Evolutionary conservation across 2,329 filamentous ascomycete genomes (phyloP).

Genomic region (Fusarium nematophilum): DNA sequence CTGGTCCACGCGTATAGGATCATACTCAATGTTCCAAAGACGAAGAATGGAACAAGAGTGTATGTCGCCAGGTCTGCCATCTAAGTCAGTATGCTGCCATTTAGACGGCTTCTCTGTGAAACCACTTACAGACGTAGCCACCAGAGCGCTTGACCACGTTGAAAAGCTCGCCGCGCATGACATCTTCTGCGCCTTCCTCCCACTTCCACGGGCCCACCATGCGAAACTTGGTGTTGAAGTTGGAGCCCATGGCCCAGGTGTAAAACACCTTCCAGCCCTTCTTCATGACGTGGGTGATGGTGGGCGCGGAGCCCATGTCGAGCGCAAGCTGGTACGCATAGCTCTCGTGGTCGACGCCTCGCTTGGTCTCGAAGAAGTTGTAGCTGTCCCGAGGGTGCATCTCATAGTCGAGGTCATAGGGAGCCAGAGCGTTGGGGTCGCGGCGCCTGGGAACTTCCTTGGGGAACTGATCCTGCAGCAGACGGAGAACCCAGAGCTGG

Average conservation of each 20-base stretch:
- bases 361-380: slow-evolving; percentile 49
- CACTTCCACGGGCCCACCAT: slow-evolving; percentile 58
- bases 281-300: slow-evolving; percentile 47
- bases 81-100: slow-evolving; percentile 14
- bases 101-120: accelerated
- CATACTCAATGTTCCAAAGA: slow-evolving; percentile 51
- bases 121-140: slow-evolving; percentile 51
- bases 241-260: slow-evolving; percentile 61
- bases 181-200: slow-evolving; percentile 47
- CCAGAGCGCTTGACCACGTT: slow-evolving; percentile 51
- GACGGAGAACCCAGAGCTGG: slow-evolving; percentile 58
- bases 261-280: slow-evolving; percentile 53
- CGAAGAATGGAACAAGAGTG: slow-evolving; percentile 49
- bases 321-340: slow-evolving; percentile 62
- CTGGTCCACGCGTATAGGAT: slow-evolving; percentile 39
- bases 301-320: slow-evolving; percentile 58
- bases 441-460: slow-evolving; percentile 22
- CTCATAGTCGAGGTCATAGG: slow-evolving; percentile 55
- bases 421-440: slow-evolving; percentile 40
- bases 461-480: slow-evolving; percentile 48
- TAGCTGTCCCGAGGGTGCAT: slow-evolving; percentile 50
- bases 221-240: slow-evolving; percentile 62
- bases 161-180: slow-evolving; percentile 58
- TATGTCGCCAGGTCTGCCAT: slow-evolving; percentile 50
- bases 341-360: slow-evolving; percentile 61